Base-by-base conservation (phyloP, 495 filamentous ascomycete species). In the Cercophora samala region DNA sequence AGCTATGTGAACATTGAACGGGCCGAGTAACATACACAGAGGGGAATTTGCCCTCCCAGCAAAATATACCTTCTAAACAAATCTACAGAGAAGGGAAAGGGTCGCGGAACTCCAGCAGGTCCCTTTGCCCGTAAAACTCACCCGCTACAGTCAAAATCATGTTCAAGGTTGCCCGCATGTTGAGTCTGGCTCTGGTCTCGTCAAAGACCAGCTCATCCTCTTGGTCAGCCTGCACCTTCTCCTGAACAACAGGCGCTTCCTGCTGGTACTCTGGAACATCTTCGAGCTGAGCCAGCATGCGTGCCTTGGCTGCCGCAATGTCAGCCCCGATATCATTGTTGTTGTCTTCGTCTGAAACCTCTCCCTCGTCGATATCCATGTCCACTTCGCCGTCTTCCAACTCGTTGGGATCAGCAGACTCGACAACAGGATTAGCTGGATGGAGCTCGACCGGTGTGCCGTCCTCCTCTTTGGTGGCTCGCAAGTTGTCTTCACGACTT, bases 61-160 rank as follows among this genome's bases (percentile, higher is more conserved):
- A 29, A 59, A 42, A 60, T 8, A 42, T 51, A 4, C n/a, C 58
- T 46, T 59, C 32, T 63, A 54, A 58, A 23, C 1, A 58, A 58
- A 60, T n/a, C 68, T 70, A 75, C 52, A 73, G 55, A 24, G 69
- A 60, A 25, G 72, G 74, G 52, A 84, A 84, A 18, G 82, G 82
- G 63, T 90, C 84, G 54, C 92, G 82, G 61, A 87, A 88, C 70
- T 88, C 86, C 59, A 98, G 79, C 42, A 99, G 78, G 77, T 99
- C 95, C 64, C 88, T 82, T 79, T 99, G 95, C 2, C 95, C 93
- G 76, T 90, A 99, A 70, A 90, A 87, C 77, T 97, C 93, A 69
- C 93, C 95, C 52, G 90, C 89, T 26, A 99, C 82, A 0, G 91
- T 93, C 63, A 99, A 82, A 65, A 97, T 91, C 91, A 97, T 97